Evolutionary conservation across 257 asterid species (phyloP), one percentile per base, ranked within the genome.

Genomic region (Parsonsia alboflavescens): DNA sequence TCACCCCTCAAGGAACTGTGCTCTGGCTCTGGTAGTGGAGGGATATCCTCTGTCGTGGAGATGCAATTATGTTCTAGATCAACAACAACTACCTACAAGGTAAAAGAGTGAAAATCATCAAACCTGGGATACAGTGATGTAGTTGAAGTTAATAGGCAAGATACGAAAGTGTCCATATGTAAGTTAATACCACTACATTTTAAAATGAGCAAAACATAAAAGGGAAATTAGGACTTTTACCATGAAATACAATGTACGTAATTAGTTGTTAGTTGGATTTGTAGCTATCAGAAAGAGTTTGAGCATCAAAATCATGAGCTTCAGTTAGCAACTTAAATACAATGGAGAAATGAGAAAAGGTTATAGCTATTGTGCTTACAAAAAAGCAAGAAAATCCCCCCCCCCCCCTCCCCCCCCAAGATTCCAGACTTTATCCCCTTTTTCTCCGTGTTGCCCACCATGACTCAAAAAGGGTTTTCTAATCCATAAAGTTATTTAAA

Each of bases 1-100:
- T 89, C 96, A 73, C 89, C 89, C 76, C 93, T 96, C 85, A 93
- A 85, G 75, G 84, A 82, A 70, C 91, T 88, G 85, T 87, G 74
- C 74, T 93, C 98, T 71, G 98, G 98, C 83, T 93, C 98, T 49
- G 98, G 98, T 79, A 89, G 77, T 69, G 88, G 86, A 81, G 98
- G 98, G 81, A 93, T 93, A 33, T 93, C 98, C 87, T 91, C 98
- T 7, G 98, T 67, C 64, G 98, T 93, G 70, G 91, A 88, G 76
- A 91, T 87, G 84, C 82, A 86, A 87, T 93, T 91, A 82, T 85
- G 97, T 80, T 88, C 97, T 81, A 93, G 97, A 84, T 93, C 96
- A 75, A 93, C 98, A 80, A 93, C 88, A 19, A 93, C 98, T 57
- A 93, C 98, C 98, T 93, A 84, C 87, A 85, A 79, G 69, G 79